Percentiles rank a stretch among this genome's conserved stretches.
These are phyloP conservation scores for Aureobasidium melanogenum DNA, from an alignment of 2,329 filamentous ascomycete species.

Conservation along the genomic window DNA sequence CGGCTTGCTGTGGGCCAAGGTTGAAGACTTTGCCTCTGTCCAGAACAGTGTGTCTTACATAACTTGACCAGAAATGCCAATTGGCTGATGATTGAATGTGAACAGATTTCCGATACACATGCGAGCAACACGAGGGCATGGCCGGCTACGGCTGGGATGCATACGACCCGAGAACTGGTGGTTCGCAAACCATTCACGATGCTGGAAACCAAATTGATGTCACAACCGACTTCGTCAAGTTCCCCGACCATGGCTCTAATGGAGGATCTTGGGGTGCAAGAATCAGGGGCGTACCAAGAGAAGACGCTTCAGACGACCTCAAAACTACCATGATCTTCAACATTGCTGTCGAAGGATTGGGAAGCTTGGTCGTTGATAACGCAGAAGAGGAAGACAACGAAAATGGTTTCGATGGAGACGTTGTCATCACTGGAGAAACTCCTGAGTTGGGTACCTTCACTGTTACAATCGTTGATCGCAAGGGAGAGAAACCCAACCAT, in stretches of 20 bases:
- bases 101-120: slow-evolving; percentile 80
- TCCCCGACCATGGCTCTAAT: slow-evolving; percentile 66
- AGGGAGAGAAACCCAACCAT: slow-evolving; percentile 47
- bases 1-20: slow-evolving; percentile 79
- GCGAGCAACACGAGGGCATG: slow-evolving; percentile 91
- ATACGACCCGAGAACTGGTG: slow-evolving; percentile 82
- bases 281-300: slow-evolving; percentile 70
- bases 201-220: slow-evolving; percentile 80
- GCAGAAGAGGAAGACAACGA: slow-evolving; percentile 44
- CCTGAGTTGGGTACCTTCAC: slow-evolving; percentile 69
- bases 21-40: slow-evolving; percentile 67
- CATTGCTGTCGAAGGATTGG: slow-evolving; percentile 67
- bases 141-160: slow-evolving; percentile 96
- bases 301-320: slow-evolving; percentile 55
- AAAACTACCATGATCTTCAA: slow-evolving; percentile 79
- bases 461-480: slow-evolving; percentile 61
- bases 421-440: slow-evolving; percentile 63
- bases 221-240: slow-evolving; percentile 87
- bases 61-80: not conserved
- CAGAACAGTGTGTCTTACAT: slow-evolving; percentile 54
- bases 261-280: slow-evolving; percentile 89
- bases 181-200: slow-evolving; percentile 85
- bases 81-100: slow-evolving; percentile 16
- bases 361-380: slow-evolving; percentile 53
- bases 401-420: slow-evolving; percentile 49